Conservation (phyloP, 805 yeast species). For the Saccharomycopsis sp. region DNA sequence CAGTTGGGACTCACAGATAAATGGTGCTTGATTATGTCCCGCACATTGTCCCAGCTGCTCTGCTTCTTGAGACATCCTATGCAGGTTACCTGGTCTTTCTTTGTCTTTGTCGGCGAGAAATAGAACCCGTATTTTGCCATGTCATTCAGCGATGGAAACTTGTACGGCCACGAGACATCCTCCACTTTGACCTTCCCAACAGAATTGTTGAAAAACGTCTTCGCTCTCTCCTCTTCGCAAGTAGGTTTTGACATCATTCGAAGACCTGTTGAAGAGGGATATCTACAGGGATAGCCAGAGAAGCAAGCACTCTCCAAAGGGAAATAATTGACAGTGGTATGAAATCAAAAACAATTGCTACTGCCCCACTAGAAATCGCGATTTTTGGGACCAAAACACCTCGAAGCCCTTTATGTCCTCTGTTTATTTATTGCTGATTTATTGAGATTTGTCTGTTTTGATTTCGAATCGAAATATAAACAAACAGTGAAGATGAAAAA, state of each 20-base stretch:
- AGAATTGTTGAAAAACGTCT: conserved; percentile 7
- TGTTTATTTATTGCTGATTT: background rate
- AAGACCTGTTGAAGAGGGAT: too few relatives aligned
- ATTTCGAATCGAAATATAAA: background rate
- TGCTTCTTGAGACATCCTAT: conserved; percentile 46
- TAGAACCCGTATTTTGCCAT: conserved; percentile 59
- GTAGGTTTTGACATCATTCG: background rate
- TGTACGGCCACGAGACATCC: conserved; percentile 25
- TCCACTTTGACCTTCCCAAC: conserved; percentile 19
- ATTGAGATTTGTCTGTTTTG: background rate
- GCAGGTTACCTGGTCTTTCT: conserved; percentile 51
- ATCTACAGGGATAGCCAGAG: too few relatives aligned
- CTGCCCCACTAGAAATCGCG: too few relatives aligned
- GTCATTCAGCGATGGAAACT: conserved; percentile 26
- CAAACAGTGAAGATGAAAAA: background rate
- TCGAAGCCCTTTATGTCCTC: background rate
- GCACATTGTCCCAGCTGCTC: conserved; percentile 51
- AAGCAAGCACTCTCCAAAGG: too few relatives aligned
- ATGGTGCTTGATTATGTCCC: conserved; percentile 47
- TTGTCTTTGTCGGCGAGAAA: conserved; percentile 47
- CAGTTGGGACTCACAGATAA: conserved; percentile 30
- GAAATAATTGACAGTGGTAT: too few relatives aligned
- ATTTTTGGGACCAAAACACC: too few relatives aligned
- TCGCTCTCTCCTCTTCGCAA: conserved; percentile 6
- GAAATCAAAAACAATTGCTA: too few relatives aligned